Conservation (phyloP, 371 early-diverging fungal species). For the Lichtheimia corymbifera region DNA sequence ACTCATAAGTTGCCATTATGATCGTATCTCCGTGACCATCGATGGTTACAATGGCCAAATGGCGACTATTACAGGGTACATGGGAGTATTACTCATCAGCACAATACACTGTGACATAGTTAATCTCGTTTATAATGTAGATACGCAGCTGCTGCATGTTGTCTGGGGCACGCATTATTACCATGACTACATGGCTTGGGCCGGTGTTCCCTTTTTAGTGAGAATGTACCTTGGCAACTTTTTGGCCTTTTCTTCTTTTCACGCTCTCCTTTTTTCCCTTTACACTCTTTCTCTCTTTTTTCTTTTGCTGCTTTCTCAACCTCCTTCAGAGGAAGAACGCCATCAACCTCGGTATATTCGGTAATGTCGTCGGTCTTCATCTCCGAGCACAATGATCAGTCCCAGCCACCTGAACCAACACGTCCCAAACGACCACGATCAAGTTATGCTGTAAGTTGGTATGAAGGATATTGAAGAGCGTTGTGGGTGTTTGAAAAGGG, state of each 20-base stretch:
- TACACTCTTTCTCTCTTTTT: neutral
- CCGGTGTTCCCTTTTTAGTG: neutral
- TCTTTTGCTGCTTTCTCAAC: neutral
- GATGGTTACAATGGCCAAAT: neutral
- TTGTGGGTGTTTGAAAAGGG: neutral
- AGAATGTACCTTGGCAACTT: neutral
- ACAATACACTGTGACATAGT: neutral
- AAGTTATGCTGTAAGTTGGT: slow-evolving; percentile 43
- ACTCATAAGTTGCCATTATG: too few relatives aligned
- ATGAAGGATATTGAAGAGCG: neutral
- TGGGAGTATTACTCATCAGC: too few relatives aligned
- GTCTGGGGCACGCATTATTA: neutral
- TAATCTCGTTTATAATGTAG: neutral
- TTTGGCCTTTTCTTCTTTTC: neutral
- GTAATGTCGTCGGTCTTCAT: slow-evolving; percentile 44
- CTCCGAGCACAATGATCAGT: slow-evolving; percentile 27
- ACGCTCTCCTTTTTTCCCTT: neutral
- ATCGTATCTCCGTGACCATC: neutral
- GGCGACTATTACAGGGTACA: too few relatives aligned
- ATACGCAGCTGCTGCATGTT: neutral
- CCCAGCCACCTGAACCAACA: slow-evolving; percentile 39
- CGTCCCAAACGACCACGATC: slow-evolving; percentile 49
- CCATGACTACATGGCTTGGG: neutral
- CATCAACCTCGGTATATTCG: neutral
- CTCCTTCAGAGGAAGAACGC: too few relatives aligned